Conservation (phyloP, 2,329 filamentous ascomycete genomes). For the Helotiales sp. region DNA sequence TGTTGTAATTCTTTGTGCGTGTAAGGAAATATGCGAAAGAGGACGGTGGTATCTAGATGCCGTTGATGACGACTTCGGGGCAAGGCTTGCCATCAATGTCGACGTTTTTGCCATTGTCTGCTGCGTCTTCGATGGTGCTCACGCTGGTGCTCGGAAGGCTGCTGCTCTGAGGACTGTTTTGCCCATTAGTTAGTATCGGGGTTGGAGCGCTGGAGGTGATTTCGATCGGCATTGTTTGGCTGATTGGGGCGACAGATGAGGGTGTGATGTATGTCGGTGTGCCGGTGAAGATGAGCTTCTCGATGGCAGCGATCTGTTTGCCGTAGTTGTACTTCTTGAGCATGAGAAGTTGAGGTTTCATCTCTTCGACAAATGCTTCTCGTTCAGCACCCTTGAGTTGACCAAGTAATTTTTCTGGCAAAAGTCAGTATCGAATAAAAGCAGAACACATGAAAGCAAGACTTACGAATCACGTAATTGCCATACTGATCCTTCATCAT, state of each 20-base stretch:
- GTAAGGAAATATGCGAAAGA: conserved; percentile 3
- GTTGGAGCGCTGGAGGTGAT: conserved; percentile 58
- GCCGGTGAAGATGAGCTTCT: conserved; percentile 49
- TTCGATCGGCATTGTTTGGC: conserved; percentile 40
- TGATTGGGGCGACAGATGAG: conserved; percentile 27
- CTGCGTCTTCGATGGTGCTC: conserved; percentile 43
- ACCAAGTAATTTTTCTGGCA: conserved; percentile 74
- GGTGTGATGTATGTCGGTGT: conserved; percentile 20
- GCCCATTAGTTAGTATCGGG: conserved; percentile 66
- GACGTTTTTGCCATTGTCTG: conserved; percentile 25
- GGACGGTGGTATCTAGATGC: conserved; percentile 17
- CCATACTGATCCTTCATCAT: conserved; percentile 91
- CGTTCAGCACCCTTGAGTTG: conserved; percentile 61
- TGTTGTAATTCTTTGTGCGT: conserved; percentile 11
- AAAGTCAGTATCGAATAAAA: conserved; percentile 7
- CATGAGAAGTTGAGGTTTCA: conserved; percentile 60
- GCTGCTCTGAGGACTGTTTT: conserved; percentile 68
- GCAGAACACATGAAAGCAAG: not conserved
- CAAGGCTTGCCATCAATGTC: conserved; percentile 18
- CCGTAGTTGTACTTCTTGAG: conserved; percentile 65
- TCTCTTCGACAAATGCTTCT: conserved; percentile 59
- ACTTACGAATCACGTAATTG: conserved; percentile 96
- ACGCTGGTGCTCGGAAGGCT: conserved; percentile 63
- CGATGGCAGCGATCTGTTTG: conserved; percentile 66
- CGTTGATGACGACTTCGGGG: conserved; percentile 32